These are phyloP conservation scores for Fusarium continuum DNA, from an alignment of 2,329 filamentous ascomycete genomes.

Conservation along the genomic window DNA sequence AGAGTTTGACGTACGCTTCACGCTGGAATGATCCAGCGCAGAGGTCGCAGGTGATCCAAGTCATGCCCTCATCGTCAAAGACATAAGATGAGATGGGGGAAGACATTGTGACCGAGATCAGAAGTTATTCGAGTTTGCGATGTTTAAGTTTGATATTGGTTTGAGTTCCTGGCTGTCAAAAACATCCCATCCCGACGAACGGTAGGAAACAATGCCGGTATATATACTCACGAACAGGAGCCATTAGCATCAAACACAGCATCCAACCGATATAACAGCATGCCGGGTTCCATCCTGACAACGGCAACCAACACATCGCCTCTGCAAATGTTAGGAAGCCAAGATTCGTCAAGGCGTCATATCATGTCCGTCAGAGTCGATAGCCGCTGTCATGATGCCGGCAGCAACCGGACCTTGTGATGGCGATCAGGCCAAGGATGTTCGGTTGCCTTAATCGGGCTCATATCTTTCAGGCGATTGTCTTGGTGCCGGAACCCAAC, in stretches of 20 bases:
- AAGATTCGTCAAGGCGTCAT: conserved; percentile 8
- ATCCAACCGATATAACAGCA: conserved; percentile 8
- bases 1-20: conserved; percentile 18
- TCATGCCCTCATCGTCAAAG: conserved; percentile 40
- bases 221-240: conserved; percentile 33
- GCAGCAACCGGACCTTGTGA: conserved; percentile 36
- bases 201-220: conserved; percentile 8
- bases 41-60: conserved; percentile 41
- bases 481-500: conserved; percentile 24
- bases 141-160: not conserved
- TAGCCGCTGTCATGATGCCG: conserved; percentile 30
- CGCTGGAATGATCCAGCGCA: conserved; percentile 39
- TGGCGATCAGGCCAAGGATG: conserved; percentile 29
- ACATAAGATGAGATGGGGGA: conserved; percentile 24
- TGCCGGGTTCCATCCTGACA: conserved; percentile 4
- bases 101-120: conserved; percentile 11
- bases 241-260: not conserved
- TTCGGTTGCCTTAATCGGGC: conserved; percentile 33
- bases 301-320: conserved; percentile 27
- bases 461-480: not conserved
- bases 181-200: not conserved
- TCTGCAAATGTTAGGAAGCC: conserved; percentile 5
- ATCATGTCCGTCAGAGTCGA: conserved; percentile 19
- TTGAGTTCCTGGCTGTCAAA: not conserved
- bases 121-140: not conserved